Percentiles rank a stretch among this genome's conserved stretches.
phyloP scores from a whole-genome alignment of 2,329 filamentous ascomycete species.

The Penicillium sclerotigenum region DNA sequence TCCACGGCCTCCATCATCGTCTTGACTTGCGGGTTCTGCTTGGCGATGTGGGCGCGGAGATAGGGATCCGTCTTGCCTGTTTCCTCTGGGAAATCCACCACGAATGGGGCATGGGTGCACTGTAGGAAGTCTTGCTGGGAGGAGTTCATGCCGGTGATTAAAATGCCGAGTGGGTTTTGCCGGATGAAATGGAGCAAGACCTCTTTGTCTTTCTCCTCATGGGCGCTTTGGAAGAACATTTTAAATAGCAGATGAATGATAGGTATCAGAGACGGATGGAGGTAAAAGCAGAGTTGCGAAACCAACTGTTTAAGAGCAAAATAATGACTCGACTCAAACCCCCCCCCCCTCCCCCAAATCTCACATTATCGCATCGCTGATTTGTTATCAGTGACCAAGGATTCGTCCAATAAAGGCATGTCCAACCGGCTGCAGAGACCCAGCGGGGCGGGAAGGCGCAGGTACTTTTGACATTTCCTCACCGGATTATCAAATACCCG shows the following conservation, averaged over 20 bases:
- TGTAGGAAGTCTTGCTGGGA: slow-evolving; percentile 16
- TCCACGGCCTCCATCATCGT: slow-evolving; percentile 52
- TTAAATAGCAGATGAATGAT: background rate
- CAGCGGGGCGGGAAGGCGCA: background rate
- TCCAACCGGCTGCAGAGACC: background rate
- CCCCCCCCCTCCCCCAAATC: background rate
- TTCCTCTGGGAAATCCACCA: slow-evolving; percentile 12
- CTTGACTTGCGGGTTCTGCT: slow-evolving; percentile 62
- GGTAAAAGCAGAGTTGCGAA: background rate
- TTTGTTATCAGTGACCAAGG: background rate
- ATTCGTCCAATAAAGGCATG: slow-evolving; percentile 1
- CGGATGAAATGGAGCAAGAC: slow-evolving; percentile 14
- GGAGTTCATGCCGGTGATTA: slow-evolving; percentile 15
- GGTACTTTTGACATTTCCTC: background rate
- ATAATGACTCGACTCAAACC: background rate
- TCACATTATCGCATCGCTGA: background rate
- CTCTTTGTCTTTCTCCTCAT: slow-evolving; percentile 13
- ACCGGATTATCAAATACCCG: background rate
- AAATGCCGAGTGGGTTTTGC: slow-evolving; percentile 13
- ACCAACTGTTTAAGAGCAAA: background rate
- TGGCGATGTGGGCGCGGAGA: slow-evolving; percentile 63
- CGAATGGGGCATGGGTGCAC: slow-evolving; percentile 14
- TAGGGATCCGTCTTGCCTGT: slow-evolving; percentile 4
- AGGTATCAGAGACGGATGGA: background rate
- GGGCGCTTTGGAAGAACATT: slow-evolving; percentile 15